These are phyloP conservation scores for Stachybotrys elegans DNA, from an alignment of 2,329 filamentous ascomycete genomes.

Conservation along the genomic window DNA sequence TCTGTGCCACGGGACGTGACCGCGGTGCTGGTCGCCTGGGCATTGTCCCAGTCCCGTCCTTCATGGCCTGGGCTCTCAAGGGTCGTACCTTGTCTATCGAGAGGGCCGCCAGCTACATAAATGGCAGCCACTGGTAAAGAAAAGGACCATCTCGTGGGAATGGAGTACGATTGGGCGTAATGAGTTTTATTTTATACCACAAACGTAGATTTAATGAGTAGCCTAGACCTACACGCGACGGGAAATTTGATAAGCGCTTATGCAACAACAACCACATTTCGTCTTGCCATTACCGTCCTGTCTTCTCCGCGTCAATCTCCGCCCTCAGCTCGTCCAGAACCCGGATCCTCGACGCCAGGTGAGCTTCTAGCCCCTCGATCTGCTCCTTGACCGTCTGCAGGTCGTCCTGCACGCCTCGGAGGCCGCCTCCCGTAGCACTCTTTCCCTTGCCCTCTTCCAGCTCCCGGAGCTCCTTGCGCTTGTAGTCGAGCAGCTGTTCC, in stretches of 20 bases:
- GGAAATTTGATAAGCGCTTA: constrained; percentile 14
- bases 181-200: too few species aligned
- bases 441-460: constrained; percentile 67
- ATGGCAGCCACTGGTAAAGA: constrained; percentile 41
- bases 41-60: constrained; percentile 42
- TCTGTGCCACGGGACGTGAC: constrained; percentile 43
- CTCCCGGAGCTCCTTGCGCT: constrained; percentile 72
- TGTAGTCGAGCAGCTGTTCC: constrained; percentile 92
- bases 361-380: constrained; percentile 81
- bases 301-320: constrained; percentile 85
- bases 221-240: too few species aligned
- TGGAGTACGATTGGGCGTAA: neutral
- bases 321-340: constrained; percentile 70
- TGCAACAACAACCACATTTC: constrained; percentile 1
- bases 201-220: too few species aligned
- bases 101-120: constrained; percentile 37
- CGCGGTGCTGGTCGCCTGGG: constrained; percentile 45
- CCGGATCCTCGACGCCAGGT: constrained; percentile 71
- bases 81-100: constrained; percentile 44
- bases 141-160: neutral
- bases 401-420: constrained; percentile 80
- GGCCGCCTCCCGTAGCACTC: constrained; percentile 62
- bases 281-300: constrained; percentile 32
- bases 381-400: constrained; percentile 89
- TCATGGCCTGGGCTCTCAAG: constrained; percentile 47